Evolutionary conservation across 1,139 yeast species (phyloP), one percentile per base, ranked within the genome.

Genomic region (Debaryomyces coudertii): DNA sequence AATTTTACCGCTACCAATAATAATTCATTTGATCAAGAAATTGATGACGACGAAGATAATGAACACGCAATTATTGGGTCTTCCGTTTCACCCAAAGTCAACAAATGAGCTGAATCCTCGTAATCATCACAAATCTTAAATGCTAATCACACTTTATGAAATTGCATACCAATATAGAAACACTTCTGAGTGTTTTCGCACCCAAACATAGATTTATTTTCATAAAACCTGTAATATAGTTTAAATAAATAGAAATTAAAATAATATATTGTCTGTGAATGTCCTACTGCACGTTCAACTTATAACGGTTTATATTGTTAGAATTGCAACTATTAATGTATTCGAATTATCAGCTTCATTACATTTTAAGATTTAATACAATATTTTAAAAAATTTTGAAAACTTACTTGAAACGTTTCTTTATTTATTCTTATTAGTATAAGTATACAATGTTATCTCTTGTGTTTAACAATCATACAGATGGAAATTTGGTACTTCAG

Each of bases 1-100:
- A 7, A 18, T 33, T 33, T 62, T 16, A 15, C 39, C 14, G 31
- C 45, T 12, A 14, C 39, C 14, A 30, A 45, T 2, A 49, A 43
- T 8, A 53, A 52, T 36, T 48, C 55, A 5, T 53, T 54, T 27
- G 45, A 47, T 9, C 43, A 51, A 7, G 55, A 55, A 8, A 48
- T 49, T 35, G 58, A 54, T 22, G 54, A 54, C 29, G 47, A 46
- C 24, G 59, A 55, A 7, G 55, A 54, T 9, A 50, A 47, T 9
- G 51, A 50, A 11, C 55, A 40, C 12, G 39, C 30, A n/a, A 28
- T 38, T n/a, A 3, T n/a, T 7, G 31, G 27, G 9, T 2, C 31
- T 7, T 29, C 33, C 18, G 20, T 14, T 7, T 3, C 11, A 3
- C 33, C 12, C 3, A 7, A 9, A 5, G 18, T 14, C 18, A 12